Conservation (phyloP, 768 basidiomycete genomes). For the Leccinum rimulosum region DNA sequence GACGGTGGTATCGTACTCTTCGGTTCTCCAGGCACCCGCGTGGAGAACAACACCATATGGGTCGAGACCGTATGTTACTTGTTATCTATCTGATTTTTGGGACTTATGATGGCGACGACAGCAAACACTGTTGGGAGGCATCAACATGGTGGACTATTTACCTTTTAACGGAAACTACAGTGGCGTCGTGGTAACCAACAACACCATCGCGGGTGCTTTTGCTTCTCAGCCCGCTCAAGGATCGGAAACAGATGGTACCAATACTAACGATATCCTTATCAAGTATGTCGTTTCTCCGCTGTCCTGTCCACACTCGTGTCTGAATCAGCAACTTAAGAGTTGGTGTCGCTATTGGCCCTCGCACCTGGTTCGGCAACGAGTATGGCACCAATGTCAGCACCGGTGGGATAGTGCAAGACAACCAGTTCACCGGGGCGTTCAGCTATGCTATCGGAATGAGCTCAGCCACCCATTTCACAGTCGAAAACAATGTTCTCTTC, state of each 20-base stretch:
- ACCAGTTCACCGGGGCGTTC: slow-evolving; percentile 64
- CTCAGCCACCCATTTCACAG: slow-evolving; percentile 63
- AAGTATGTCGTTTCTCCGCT: slow-evolving; percentile 47
- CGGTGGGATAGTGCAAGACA: slow-evolving; percentile 54
- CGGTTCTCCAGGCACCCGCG: slow-evolving; percentile 67
- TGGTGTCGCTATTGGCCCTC: slow-evolving; percentile 78
- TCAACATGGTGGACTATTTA: slow-evolving; percentile 72
- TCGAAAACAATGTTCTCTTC: slow-evolving; percentile 56
- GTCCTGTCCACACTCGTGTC: not conserved
- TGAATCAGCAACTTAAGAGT: slow-evolving; percentile 45
- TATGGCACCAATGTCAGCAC: slow-evolving; percentile 54
- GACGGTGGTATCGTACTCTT: slow-evolving; percentile 82
- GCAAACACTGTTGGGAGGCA: slow-evolving; percentile 72
- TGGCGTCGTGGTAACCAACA: slow-evolving; percentile 63
- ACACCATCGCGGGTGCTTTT: slow-evolving; percentile 67
- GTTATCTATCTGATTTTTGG: not conserved
- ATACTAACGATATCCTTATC: slow-evolving; percentile 59
- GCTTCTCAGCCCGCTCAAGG: slow-evolving; percentile 44
- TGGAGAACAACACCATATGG: slow-evolving; percentile 78
- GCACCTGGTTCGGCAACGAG: slow-evolving; percentile 66
- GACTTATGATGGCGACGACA: slow-evolving; percentile 24
- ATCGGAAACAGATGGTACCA: slow-evolving; percentile 49
- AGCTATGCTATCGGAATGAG: slow-evolving; percentile 70
- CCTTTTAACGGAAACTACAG: slow-evolving; percentile 69
- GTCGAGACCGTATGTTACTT: slow-evolving; percentile 52